Evolutionary conservation across 2,329 filamentous ascomycete species (phyloP), one percentile per base, ranked within the genome.

Genomic region (Ilyonectria sp.): DNA sequence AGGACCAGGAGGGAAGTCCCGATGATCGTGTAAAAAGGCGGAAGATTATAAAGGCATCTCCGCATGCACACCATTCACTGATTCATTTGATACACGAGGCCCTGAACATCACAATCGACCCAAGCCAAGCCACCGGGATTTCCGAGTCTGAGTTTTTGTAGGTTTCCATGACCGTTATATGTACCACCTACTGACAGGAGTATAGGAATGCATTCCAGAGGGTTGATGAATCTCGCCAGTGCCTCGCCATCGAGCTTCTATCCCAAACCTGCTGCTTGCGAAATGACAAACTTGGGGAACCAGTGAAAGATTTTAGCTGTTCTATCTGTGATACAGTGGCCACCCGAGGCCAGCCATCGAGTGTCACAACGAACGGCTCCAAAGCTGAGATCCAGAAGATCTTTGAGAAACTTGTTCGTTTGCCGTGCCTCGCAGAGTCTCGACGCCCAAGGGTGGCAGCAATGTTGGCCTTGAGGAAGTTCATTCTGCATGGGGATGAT

Each of bases 401-500:
- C 10, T 86, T 91, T 64, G 75, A 77, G 13, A 83, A 80, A 26
- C 70, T 91, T 8, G 77, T 87, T 60, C 77, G 83, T 40, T 78
- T 82, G 2, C 74, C 82, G 1, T 75, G 76, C 9, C 89, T 91
- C 68, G 69, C 83, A 4, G 82, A 87, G 64, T 89, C 88, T 21
- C 86, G 87, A n/a, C 86, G 85, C 52, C 85, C 89, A 40, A 87
- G 94, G 53, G 86, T 97, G 44, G 85, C 90, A 67, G 91, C 91
- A 10, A 94, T 96, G 89, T 80, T 92, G 65, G 87, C 90, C 4
- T 83, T 97, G 55, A 89, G 91, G 71, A 89, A 91, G 52, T 82
- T 96, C 46, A 85, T 93, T 29, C 85, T 87, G 54, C 94, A 97
- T 79, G 90, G 90, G 4, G 82, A 84, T 17, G 86, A 89, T 59